Percentiles rank a stretch among this genome's conserved stretches.
These are phyloP conservation scores for Fusarium aywerte DNA, from an alignment of 2,329 filamentous ascomycete species.

Conservation along the genomic window DNA sequence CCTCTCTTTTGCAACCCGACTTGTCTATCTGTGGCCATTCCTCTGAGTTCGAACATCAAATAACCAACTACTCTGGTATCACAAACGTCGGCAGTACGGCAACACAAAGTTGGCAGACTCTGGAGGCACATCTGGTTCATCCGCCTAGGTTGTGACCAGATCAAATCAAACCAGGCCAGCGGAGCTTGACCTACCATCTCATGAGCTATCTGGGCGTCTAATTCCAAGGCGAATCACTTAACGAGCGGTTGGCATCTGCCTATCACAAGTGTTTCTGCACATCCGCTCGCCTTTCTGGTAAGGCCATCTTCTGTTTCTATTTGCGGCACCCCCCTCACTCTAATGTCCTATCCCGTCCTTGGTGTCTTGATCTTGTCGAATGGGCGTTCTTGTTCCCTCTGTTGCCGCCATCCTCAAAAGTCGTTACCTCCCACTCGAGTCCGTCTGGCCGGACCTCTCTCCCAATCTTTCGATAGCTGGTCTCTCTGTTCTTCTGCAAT, in stretches of 20 bases:
- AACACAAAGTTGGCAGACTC: neutral
- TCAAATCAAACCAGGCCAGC: constrained; percentile 31
- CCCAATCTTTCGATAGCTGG: constrained; percentile 65
- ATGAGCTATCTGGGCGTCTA: constrained; percentile 45
- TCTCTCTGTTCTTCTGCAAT: constrained; percentile 58
- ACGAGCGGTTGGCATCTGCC: constrained; percentile 41
- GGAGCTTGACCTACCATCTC: constrained; percentile 53
- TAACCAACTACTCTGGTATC: neutral
- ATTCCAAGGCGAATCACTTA: constrained; percentile 40
- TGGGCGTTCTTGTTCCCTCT: constrained; percentile 46
- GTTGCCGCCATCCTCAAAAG: constrained; percentile 60
- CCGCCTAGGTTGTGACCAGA: constrained; percentile 16
- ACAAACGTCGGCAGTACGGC: constrained; percentile 1
- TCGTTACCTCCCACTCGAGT: constrained; percentile 56
- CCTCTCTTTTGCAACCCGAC: constrained; percentile 17
- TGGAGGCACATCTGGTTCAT: neutral
- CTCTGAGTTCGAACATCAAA: neutral
- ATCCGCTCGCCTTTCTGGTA: constrained; percentile 42
- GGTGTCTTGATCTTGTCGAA: constrained; percentile 53
- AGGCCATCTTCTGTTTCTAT: constrained; percentile 44
- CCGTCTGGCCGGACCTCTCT: constrained; percentile 51
- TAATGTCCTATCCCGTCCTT: constrained; percentile 47
- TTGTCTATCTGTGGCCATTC: neutral
- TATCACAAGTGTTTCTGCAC: constrained; percentile 44
- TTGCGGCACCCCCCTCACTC: constrained; percentile 40